Base-by-base conservation (phyloP, 1,139 yeast genomes). In the Pichia sp. region DNA sequence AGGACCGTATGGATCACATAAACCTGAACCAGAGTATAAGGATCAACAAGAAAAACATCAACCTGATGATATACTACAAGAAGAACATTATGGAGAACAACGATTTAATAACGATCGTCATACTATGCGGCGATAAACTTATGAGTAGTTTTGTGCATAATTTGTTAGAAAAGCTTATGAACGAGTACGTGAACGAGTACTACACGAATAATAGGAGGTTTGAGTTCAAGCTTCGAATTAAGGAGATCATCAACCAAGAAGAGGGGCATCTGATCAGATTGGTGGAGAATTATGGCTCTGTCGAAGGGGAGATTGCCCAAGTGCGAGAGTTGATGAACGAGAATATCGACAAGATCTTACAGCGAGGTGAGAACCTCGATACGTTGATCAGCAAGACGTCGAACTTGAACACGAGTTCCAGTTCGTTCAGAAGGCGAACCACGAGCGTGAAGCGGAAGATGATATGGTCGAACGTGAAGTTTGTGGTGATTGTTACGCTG, bases 351-450 rank as follows among this genome's bases (percentile, higher is more conserved):
- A 81, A 80, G 64, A 73, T 90, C 29, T 74, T 90, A 65, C 84
- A 83, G 64, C 78, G 97, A 54, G 96, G 96, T 11, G 97, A 90
- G 64, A 78, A 88, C 56, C 82, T 90, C 57, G 82, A 83, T 59
- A 70, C 80, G 51, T 75, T 90, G 58, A 95, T 90, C 16, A 87
- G 85, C 67, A 90, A 90, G 67, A 90, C 97, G 1, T 88, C 87
- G 60, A 76, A 84, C 53, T 76, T 90, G 69, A 88, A 86, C 61
- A 77, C 79, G 31, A 80, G 83, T 40, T 82, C 95, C 5, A 80
- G 77, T 71, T 80, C 86, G 47, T 90, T 90, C 67, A 84, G 89
- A 61, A 82, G 85, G 61, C 77, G 84, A 57, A 87, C 96, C 0
- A 81, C 80, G 34, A 76, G 77, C 53, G 79, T 89, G 41, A 81